Evolutionary conservation across 129 eudicot genomes (phyloP), one percentile per base, ranked within the genome.

Genomic region (Daucus carota): DNA sequence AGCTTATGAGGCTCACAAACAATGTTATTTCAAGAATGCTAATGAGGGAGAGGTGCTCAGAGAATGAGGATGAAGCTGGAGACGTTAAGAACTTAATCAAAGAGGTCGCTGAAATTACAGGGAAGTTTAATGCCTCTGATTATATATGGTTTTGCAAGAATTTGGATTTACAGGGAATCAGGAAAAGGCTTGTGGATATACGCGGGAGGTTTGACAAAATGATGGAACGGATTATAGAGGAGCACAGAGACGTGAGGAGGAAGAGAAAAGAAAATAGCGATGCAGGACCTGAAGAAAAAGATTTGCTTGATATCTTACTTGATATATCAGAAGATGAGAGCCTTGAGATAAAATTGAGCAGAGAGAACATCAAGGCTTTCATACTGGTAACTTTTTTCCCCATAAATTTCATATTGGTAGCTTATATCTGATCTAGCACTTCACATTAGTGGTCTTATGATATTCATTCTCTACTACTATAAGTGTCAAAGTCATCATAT

Each of bases 311-410:
- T 48, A 87, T 90, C 46, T 80, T 90, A 67, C 89, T 90, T 62
- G 83, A 75, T 67, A 75, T 84, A 44, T 83, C 73, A 34, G 73
- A 68, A 68, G 73, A 68, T 34, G 72, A 68, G 41, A 68, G 72
- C 45, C 24, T 68, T 9, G 72, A 68, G 45, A 68, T 32, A 1
- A 68, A n/a, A 68, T 36, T 68, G 73, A 68, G 73, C 31, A 84
- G 68, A 79, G 88, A 86, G 43, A 86, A 86, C 72, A 84, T 88
- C 76, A 90, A 90, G 78, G 92, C 92, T 63, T 90, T 90, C 75
- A 82, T 90, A 54, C 63, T 8, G 63, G 63, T 54, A 54, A 54
- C 31, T n/a, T n/a, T n/a, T n/a, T n/a, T n/a, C n/a, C n/a, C n/a
- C n/a, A n/a, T n/a, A n/a, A n/a, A n/a, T 63, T 90, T 90, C 75